Percentiles rank a stretch among this genome's conserved stretches.
Conservation (phyloP, 2,329 filamentous ascomycete species). For the Phialophora tarda region DNA sequence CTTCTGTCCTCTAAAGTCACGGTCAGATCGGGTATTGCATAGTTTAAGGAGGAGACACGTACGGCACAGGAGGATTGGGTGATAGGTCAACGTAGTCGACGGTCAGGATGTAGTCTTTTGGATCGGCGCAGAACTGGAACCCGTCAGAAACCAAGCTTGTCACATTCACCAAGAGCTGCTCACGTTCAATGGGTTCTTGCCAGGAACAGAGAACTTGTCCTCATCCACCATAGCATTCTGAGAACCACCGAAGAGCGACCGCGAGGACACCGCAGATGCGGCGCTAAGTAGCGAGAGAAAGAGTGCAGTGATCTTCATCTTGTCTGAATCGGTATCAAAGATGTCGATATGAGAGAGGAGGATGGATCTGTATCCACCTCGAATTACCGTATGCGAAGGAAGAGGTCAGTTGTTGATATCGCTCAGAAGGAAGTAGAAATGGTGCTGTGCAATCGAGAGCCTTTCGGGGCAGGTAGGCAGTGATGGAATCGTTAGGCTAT, state of each 20-base stretch:
- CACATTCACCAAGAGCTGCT: slow-evolving; percentile 1
- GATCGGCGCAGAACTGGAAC: slow-evolving; percentile 70
- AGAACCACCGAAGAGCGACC: slow-evolving; percentile 56
- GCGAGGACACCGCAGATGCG: slow-evolving; percentile 52
- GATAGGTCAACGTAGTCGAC: slow-evolving; percentile 79
- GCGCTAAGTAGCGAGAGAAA: slow-evolving; percentile 52
- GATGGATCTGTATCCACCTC: neutral
- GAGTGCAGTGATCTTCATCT: slow-evolving; percentile 38
- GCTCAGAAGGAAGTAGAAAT: slow-evolving; percentile 12
- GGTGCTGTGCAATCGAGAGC: neutral
- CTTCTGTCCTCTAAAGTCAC: slow-evolving; percentile 67
- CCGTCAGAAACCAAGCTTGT: slow-evolving; percentile 11
- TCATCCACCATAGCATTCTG: slow-evolving; percentile 58
- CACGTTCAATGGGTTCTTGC: slow-evolving; percentile 77
- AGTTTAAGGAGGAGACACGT: slow-evolving; percentile 63
- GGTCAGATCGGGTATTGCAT: slow-evolving; percentile 10
- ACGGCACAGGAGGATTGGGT: slow-evolving; percentile 89
- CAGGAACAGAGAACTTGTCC: slow-evolving; percentile 69
- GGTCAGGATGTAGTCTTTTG: slow-evolving; percentile 70
- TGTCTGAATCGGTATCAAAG: neutral
- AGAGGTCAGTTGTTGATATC: slow-evolving; percentile 21
- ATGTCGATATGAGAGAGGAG: neutral
- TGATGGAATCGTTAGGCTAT: slow-evolving; percentile 8
- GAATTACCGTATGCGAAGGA: neutral
- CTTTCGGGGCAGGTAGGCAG: slow-evolving; percentile 5